Base-by-base conservation (phyloP, 805 yeast species). In the Pichia thaimueangensis region DNA sequence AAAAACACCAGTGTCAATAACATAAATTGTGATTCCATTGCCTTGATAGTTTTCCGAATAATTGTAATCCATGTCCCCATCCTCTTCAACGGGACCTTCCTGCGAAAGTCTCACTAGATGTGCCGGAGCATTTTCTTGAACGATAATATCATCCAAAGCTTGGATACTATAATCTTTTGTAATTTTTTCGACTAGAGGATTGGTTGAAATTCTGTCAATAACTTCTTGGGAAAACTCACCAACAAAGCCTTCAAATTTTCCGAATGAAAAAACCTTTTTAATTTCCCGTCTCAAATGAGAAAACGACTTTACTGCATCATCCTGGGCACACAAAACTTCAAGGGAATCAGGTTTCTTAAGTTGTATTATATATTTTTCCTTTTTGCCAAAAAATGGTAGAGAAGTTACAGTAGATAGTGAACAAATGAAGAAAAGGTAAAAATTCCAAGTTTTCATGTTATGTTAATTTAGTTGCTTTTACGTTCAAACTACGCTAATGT, bases 1-100 rank as follows among this genome's bases (percentile, higher is more conserved):
- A 49, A 63, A 64, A n/a, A 84, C 78, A 12, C 97, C 97, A 2
- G 95, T 83, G 61, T 88, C 97, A 42, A 87, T 70, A 34, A 89
- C 76, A 58, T 88, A 88, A 0, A 81, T 91, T 43, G 74, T 73
- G 3, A 86, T 84, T 32, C 71, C 75, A 40, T 66, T 64, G 0
- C 95, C 95, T 35, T 60, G 59, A 21, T 58, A 59, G 0, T 62
- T 59, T 0, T 56, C 56, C 36, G 76, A 74, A 52, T 72, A 83
- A 45, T 65, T 63, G 54, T 75, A 84, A 13, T 69, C 65, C 63
- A 24, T 55, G 24, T 56, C 61, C 9, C 56, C 56, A 10, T 52
- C 39, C 6, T 33, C 39, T 1, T 43, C 41, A 16, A 55, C 59
- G 2, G 55, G 57, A 1, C 54, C 62, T 22, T 69, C 63, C 47